Conservation (phyloP, 2,329 filamentous ascomycete species). For the Didymella sp. region DNA sequence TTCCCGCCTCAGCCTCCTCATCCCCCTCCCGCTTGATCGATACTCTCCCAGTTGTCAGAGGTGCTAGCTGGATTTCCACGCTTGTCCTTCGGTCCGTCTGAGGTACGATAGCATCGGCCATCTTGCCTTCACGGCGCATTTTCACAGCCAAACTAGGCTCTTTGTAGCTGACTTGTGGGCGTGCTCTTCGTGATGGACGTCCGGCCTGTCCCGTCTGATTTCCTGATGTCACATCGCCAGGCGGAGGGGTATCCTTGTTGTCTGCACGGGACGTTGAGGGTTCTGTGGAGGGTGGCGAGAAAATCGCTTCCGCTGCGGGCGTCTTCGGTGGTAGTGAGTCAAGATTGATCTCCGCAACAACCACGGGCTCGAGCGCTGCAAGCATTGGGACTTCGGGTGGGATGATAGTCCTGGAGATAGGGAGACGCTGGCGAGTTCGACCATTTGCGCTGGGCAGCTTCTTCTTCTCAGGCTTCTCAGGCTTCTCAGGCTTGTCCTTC, state of each 20-base stretch:
- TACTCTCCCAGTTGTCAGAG: conserved; percentile 28
- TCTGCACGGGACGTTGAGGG: conserved; percentile 49
- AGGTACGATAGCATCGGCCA: conserved; percentile 54
- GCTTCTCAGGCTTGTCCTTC: conserved; percentile 36
- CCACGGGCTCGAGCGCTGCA: conserved; percentile 31
- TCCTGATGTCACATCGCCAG: conserved; percentile 47
- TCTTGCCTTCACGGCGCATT: conserved; percentile 57
- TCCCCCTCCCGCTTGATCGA: conserved; percentile 41
- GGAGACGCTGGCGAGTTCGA: conserved; percentile 33
- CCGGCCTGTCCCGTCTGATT: conserved; percentile 44
- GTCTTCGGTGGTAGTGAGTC: conserved; percentile 51
- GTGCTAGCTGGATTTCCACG: conserved; percentile 33
- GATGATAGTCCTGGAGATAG: conserved; percentile 34
- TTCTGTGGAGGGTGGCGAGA: conserved; percentile 55
- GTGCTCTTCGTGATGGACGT: conserved; percentile 54
- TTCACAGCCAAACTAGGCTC: conserved; percentile 58
- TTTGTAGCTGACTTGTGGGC: conserved; percentile 58
- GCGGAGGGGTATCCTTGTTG: conserved; percentile 54
- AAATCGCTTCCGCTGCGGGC: conserved; percentile 47
- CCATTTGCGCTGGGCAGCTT: conserved; percentile 28
- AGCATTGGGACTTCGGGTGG: conserved; percentile 30
- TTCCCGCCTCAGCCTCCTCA: conserved; percentile 42
- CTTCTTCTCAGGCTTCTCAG: conserved; percentile 40
- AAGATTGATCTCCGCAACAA: conserved; percentile 41
- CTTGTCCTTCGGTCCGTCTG: conserved; percentile 34